Evolutionary conservation across 2,329 filamentous ascomycete species (phyloP).

Genomic region (Drechslerella stenobrocha): DNA sequence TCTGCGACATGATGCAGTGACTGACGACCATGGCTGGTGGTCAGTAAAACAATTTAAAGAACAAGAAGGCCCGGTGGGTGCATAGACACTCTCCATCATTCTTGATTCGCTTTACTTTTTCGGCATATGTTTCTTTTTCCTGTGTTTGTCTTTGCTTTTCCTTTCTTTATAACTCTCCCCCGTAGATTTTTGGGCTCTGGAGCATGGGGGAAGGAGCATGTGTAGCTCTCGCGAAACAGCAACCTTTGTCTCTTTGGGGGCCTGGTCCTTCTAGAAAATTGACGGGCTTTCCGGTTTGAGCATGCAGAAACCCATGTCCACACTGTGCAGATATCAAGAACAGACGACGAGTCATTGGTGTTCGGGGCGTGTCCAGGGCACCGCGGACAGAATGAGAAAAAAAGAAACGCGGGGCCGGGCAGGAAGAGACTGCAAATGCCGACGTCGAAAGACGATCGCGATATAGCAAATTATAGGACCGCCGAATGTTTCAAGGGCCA

Average conservation of each 20-base stretch:
- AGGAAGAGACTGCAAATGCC: conserved; percentile 28
- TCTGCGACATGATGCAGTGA: neutral
- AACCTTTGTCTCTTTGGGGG: conserved; percentile 35
- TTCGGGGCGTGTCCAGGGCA: conserved; percentile 21
- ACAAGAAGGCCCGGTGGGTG: conserved; percentile 29
- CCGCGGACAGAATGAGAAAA: conserved; percentile 12
- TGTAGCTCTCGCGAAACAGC: conserved; percentile 44
- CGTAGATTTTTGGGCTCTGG: conserved; percentile 21
- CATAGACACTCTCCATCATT: conserved; percentile 27
- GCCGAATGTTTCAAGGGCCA: conserved; percentile 42
- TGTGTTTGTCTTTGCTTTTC: conserved; percentile 12
- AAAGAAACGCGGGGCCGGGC: conserved; percentile 4
- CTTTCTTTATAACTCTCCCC: conserved; percentile 39
- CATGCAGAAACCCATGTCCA: conserved; percentile 35
- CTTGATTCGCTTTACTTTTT: neutral
- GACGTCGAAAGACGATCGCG: conserved; percentile 48
- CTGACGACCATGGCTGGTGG: conserved; percentile 11
- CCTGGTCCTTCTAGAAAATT: conserved; percentile 40
- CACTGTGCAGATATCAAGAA: conserved; percentile 30
- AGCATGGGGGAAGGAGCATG: conserved; percentile 46
- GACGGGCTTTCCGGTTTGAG: conserved; percentile 47
- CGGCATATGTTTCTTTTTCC: conserved; percentile 10
- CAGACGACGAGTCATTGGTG: conserved; percentile 41
- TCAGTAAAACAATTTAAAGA: conserved; percentile 46
- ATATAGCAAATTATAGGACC: conserved; percentile 49